A percentile compares a stretch with the other conserved stretches of the same genome.
Evolutionary conservation across 2,329 filamentous ascomycete genomes (phyloP).

Genomic region (Sarocladiaceae sp.): DNA sequence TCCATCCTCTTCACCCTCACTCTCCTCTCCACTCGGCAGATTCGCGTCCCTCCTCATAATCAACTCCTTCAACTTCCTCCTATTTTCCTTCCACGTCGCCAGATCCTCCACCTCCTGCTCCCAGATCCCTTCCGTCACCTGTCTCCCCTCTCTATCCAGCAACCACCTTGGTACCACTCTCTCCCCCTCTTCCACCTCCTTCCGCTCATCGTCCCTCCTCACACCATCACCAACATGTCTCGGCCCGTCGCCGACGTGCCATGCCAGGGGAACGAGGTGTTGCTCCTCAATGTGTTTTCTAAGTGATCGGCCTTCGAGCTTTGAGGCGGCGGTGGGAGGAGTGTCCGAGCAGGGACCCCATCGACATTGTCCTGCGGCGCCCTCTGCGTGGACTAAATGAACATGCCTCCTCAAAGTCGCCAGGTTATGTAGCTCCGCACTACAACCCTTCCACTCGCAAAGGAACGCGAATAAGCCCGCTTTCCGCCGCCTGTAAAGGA

Average conservation of each 20-base stretch:
- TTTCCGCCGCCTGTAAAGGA: slow-evolving; percentile 32
- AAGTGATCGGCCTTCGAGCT: not conserved
- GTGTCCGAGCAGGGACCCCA: not conserved
- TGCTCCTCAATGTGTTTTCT: slow-evolving; percentile 41
- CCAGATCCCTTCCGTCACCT: slow-evolving; percentile 53
- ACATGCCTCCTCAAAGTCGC: slow-evolving; percentile 52
- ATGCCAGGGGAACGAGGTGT: slow-evolving; percentile 48
- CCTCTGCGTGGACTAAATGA: slow-evolving; percentile 38
- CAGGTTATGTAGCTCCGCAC: slow-evolving; percentile 56
- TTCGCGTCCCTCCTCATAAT: slow-evolving; percentile 38
- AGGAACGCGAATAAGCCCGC: slow-evolving; percentile 45
- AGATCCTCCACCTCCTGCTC: slow-evolving; percentile 45
- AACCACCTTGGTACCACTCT: slow-evolving; percentile 21
- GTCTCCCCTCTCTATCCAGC: slow-evolving; percentile 42
- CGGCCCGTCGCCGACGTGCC: slow-evolving; percentile 56
- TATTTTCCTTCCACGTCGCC: slow-evolving; percentile 37
- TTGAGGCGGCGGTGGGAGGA: not conserved
- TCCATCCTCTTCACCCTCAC: slow-evolving; percentile 15
- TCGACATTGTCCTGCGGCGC: slow-evolving; percentile 16
- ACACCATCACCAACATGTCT: slow-evolving; percentile 24
- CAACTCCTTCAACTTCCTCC: slow-evolving; percentile 36
- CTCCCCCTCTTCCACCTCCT: slow-evolving; percentile 7
- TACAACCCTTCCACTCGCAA: slow-evolving; percentile 55
- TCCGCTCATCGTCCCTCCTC: not conserved
- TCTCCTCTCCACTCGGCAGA: slow-evolving; percentile 36